Evolutionary conservation across 1,139 yeast species (phyloP).

Genomic region (Geotrichum citri-aurantii): DNA sequence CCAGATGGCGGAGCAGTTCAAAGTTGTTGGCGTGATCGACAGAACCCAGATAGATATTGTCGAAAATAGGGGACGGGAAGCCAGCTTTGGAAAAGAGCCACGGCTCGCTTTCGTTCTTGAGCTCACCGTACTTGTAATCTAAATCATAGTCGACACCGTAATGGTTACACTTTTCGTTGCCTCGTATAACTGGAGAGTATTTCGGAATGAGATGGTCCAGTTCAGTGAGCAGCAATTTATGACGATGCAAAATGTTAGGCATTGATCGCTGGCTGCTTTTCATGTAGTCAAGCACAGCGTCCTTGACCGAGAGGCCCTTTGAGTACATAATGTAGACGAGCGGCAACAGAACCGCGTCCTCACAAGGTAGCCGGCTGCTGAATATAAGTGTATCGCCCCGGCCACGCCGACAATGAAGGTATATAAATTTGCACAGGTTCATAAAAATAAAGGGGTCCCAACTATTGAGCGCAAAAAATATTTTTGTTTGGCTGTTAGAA

Average conservation of each 20-base stretch:
- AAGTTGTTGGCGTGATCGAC: background rate
- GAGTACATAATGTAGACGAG: slow-evolving; percentile 6
- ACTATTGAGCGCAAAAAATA: background rate
- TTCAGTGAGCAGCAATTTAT: background rate
- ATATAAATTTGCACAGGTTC: slow-evolving; percentile 7
- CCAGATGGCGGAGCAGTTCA: background rate
- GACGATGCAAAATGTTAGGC: background rate
- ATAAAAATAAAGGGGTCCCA: slow-evolving; percentile 5
- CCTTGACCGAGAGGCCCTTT: background rate
- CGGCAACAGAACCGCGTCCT: background rate
- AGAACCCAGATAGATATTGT: slow-evolving; percentile 2
- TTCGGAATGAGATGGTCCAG: background rate
- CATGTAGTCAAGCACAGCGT: background rate
- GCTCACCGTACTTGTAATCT: background rate
- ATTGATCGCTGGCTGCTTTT: background rate
- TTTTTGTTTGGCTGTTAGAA: background rate
- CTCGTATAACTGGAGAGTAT: slow-evolving; percentile 1
- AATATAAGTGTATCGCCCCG: background rate
- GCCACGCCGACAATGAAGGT: slow-evolving; percentile 1
- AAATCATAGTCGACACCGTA: slow-evolving; percentile 4
- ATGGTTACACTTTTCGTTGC: background rate
- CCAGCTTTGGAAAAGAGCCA: background rate
- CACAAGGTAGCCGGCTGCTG: background rate
- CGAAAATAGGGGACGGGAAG: slow-evolving; percentile 1
- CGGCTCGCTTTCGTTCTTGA: background rate